These are phyloP conservation scores for Coccomyxa subellipsoidea DNA, from an alignment of 163 green algal species.

Conservation along the genomic window DNA sequence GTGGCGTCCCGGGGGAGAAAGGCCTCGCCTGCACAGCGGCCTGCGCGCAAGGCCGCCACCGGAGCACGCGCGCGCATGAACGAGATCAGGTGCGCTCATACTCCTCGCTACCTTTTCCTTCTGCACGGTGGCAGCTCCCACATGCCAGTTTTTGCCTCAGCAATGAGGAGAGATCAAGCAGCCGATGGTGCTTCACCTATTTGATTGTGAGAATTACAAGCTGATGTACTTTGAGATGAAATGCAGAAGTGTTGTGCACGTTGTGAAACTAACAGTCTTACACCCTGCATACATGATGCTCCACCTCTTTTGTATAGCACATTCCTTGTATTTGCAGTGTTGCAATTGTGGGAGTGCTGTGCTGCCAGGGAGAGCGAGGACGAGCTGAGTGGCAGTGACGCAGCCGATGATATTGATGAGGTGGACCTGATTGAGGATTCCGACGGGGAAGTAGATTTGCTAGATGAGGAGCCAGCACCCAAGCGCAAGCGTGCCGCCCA, in stretches of 20 bases:
- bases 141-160: too few relatives aligned
- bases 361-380: not conserved
- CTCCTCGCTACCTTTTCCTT: not conserved
- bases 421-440: not conserved
- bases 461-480: not conserved
- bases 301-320: too few relatives aligned
- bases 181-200: too few relatives aligned
- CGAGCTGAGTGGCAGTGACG: conserved; percentile 16
- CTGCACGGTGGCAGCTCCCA: not conserved
- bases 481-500: not conserved
- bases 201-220: too few relatives aligned
- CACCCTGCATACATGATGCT: too few relatives aligned
- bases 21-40: not conserved
- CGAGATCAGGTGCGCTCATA: not conserved
- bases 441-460: not conserved
- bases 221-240: too few relatives aligned
- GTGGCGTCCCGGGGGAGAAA: not conserved
- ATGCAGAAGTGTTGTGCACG: too few relatives aligned
- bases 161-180: not conserved
- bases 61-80: not conserved
- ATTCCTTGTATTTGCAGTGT: too few relatives aligned
- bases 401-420: conserved; percentile 18
- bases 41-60: not conserved
- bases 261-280: too few relatives aligned
- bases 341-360: too few relatives aligned